A percentile compares a stretch with the other conserved stretches of the same genome.
phyloP scores from a whole-genome alignment of 2,329 filamentous ascomycete species.

The Alternaria panax region DNA sequence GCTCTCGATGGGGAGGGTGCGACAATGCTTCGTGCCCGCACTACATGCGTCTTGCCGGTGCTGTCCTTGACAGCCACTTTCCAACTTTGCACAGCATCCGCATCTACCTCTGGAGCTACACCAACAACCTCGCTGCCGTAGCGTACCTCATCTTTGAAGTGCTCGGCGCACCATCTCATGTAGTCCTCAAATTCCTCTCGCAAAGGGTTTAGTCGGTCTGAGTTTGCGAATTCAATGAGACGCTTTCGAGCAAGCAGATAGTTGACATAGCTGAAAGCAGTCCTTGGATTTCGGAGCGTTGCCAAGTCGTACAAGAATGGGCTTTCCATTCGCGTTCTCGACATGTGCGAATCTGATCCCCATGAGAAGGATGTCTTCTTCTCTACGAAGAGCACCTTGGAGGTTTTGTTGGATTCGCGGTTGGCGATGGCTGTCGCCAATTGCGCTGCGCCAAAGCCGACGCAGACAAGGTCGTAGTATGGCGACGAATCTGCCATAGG shows the following conservation, averaged over 20 bases:
- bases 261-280: constrained; percentile 45
- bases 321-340: constrained; percentile 45
- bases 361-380: constrained; percentile 45
- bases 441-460: constrained; percentile 48
- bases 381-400: constrained; percentile 44
- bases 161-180: constrained; percentile 45
- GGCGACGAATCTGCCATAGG: constrained; percentile 20
- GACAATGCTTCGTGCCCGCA: constrained; percentile 38
- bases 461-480: constrained; percentile 45
- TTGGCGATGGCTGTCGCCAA: constrained; percentile 48
- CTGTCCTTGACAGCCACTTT: constrained; percentile 38
- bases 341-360: constrained; percentile 36
- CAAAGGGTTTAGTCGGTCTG: constrained; percentile 47
- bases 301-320: constrained; percentile 48
- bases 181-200: constrained; percentile 52
- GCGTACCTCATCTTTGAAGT: constrained; percentile 42
- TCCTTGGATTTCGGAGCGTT: constrained; percentile 46
- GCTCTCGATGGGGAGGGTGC: constrained; percentile 35
- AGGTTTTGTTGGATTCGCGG: constrained; percentile 36
- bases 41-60: constrained; percentile 31
- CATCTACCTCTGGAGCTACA: constrained; percentile 35
- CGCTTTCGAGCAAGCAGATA: constrained; percentile 43
- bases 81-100: constrained; percentile 34
- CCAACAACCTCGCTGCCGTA: constrained; percentile 43
- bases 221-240: constrained; percentile 47